Evolutionary conservation across 2,329 filamentous ascomycete species (phyloP).

Genomic region (Boeremia exigua): DNA sequence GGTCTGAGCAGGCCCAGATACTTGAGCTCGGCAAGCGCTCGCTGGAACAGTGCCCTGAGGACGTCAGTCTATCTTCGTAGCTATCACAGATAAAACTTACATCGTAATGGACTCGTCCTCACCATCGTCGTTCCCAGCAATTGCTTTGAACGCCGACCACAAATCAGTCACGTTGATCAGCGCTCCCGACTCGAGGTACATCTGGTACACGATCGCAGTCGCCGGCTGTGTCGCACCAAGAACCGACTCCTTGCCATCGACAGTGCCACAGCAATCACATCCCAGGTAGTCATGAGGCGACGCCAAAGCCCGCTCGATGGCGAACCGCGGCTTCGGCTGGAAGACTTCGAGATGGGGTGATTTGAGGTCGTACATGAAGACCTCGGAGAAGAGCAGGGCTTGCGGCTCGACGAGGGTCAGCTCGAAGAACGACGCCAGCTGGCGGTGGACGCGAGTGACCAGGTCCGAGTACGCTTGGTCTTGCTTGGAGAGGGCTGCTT

Average conservation of each 20-base stretch:
- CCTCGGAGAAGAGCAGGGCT: constrained; percentile 69
- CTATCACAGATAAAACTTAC: constrained; percentile 35
- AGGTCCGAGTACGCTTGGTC: constrained; percentile 74
- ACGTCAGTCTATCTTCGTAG: not conserved
- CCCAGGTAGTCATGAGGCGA: constrained; percentile 78
- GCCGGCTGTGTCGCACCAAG: constrained; percentile 69
- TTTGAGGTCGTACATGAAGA: constrained; percentile 76
- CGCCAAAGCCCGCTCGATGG: constrained; percentile 73
- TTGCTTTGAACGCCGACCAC: constrained; percentile 76
- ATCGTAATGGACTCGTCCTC: constrained; percentile 57
- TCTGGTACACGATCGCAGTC: constrained; percentile 76
- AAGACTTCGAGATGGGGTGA: constrained; percentile 76
- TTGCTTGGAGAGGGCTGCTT: constrained; percentile 71
- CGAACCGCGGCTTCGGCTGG: constrained; percentile 72
- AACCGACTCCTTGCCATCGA: constrained; percentile 48
- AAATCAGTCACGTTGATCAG: constrained; percentile 81
- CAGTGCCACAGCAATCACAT: constrained; percentile 69
- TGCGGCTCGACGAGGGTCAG: constrained; percentile 56
- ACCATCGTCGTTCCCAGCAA: constrained; percentile 60
- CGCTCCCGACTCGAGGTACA: constrained; percentile 78
- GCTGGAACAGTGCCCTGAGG: constrained; percentile 76
- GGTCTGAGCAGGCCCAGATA: constrained; percentile 86
- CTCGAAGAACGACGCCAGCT: constrained; percentile 57
- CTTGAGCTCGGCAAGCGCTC: constrained; percentile 81
- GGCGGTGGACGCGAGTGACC: constrained; percentile 62